A percentile compares a stretch with the other conserved stretches of the same genome.
phyloP scores from a whole-genome alignment of 2,329 filamentous ascomycete genomes.

The Xylaria sp. region DNA sequence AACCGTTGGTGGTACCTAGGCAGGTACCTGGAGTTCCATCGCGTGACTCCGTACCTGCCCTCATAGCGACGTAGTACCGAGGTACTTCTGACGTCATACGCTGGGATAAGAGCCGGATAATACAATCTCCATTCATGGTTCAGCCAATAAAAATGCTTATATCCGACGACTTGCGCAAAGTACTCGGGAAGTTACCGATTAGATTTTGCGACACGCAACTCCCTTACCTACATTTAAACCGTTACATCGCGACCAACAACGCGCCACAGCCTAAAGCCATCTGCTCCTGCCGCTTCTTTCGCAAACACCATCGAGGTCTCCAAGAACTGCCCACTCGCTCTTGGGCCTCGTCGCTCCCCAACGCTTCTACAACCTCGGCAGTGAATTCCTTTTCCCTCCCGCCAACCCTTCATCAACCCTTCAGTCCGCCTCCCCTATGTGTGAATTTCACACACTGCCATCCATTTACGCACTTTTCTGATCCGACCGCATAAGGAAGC shows the following conservation, averaged over 20 bases:
- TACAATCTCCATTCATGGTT: conserved; percentile 14
- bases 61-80: not conserved
- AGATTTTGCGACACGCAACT: conserved; percentile 11
- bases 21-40: too few species aligned
- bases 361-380: too few species aligned
- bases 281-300: not conserved
- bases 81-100: conserved; percentile 14
- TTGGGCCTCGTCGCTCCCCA: too few species aligned
- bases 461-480: not conserved
- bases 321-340: not conserved
- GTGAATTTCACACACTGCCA: not conserved
- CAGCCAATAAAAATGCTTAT: conserved; percentile 8
- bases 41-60: not conserved
- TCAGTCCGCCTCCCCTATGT: not conserved
- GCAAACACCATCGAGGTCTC: not conserved
- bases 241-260: conserved; percentile 16
- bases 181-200: not conserved
- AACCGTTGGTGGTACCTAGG: too few species aligned
- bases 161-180: conserved; percentile 3
- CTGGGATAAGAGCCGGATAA: conserved; percentile 11
- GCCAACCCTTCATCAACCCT: too few species aligned
- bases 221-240: not conserved
- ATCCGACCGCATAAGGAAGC: not conserved
- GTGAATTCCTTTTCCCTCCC: too few species aligned
- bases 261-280: conserved; percentile 12